Conservation (phyloP, 2,329 filamentous ascomycete genomes). For the Botrytis pseudocinerea region DNA sequence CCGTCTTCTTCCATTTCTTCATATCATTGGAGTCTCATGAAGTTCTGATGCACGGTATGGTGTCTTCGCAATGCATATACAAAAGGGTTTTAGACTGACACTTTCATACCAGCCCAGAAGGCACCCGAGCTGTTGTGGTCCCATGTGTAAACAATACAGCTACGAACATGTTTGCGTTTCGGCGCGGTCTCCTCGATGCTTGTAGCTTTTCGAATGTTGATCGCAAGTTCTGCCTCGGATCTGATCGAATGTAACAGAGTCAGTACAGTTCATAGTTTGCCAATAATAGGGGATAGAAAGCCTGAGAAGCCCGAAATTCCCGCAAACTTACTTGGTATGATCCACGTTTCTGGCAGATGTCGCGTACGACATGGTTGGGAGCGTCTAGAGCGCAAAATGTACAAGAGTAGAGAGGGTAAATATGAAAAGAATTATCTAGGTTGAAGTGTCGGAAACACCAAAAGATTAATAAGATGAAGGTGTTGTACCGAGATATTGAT, state of each 20-base stretch:
- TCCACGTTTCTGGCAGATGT: conserved; percentile 41
- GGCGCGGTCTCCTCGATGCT: conserved; percentile 67
- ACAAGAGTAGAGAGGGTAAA: conserved; percentile 10
- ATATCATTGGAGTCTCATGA: background rate
- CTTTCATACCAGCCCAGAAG: conserved; percentile 99
- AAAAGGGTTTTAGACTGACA: conserved; percentile 58
- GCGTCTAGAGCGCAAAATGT: conserved; percentile 30
- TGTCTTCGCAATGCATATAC: background rate
- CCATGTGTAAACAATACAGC: conserved; percentile 98
- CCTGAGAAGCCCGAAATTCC: conserved; percentile 22
- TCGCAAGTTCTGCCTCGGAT: conserved; percentile 67
- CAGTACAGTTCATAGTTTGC: conserved; percentile 20
- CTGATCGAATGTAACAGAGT: conserved; percentile 43
- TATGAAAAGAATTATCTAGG: background rate
- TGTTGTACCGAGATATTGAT: conserved; percentile 13
- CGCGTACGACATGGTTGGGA: conserved; percentile 32
- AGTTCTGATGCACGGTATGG: background rate
- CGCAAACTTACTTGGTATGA: conserved; percentile 39
- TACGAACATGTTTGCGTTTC: conserved; percentile 91
- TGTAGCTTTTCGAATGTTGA: conserved; percentile 71
- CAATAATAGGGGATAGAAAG: conserved; percentile 9
- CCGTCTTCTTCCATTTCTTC: conserved; percentile 14
- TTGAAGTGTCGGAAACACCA: conserved; percentile 4
- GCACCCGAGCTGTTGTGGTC: conserved; percentile 93
- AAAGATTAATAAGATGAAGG: background rate